Conservation (phyloP, 2,329 filamentous ascomycete genomes). For the Paecilomyces variotii region DNA sequence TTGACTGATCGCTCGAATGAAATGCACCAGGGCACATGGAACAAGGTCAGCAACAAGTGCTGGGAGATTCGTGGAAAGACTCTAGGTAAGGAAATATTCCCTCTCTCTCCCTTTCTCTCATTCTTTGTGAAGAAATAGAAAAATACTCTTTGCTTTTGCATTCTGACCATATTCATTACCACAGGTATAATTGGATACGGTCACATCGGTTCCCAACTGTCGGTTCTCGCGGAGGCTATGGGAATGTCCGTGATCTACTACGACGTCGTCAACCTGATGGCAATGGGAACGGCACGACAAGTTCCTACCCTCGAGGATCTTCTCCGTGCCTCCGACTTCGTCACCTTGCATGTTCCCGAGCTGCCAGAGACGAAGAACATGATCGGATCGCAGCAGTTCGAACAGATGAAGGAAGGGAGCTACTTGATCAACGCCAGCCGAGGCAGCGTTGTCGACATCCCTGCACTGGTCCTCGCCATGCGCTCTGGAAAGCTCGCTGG, state of each 20-base stretch:
- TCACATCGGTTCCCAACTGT: constrained; percentile 93
- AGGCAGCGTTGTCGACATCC: constrained; percentile 88
- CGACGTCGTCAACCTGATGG: constrained; percentile 91
- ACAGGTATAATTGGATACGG: constrained; percentile 88
- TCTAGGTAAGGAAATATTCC: constrained; percentile 50
- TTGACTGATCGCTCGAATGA: constrained; percentile 88
- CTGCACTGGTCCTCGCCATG: constrained; percentile 81
- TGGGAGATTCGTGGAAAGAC: constrained; percentile 99
- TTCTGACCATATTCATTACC: not conserved
- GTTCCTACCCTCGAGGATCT: constrained; percentile 70
- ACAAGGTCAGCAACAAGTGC: constrained; percentile 93
- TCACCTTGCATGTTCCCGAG: constrained; percentile 91
- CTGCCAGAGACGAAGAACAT: constrained; percentile 86
- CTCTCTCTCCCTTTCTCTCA: too few species aligned
- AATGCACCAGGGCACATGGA: constrained; percentile 92
- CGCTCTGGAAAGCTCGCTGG: constrained; percentile 80
- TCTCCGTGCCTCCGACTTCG: constrained; percentile 75
- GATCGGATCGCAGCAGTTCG: constrained; percentile 72
- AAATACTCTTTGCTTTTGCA: not conserved
- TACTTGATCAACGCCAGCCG: constrained; percentile 96
- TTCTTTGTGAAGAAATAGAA: not conserved
- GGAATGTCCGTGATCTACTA: constrained; percentile 98
- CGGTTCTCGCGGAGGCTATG: constrained; percentile 92
- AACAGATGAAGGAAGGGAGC: constrained; percentile 82
- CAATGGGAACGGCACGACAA: constrained; percentile 78